phyloP scores from a whole-genome alignment of 2,329 filamentous ascomycete species.

The Catunica adiposa region DNA sequence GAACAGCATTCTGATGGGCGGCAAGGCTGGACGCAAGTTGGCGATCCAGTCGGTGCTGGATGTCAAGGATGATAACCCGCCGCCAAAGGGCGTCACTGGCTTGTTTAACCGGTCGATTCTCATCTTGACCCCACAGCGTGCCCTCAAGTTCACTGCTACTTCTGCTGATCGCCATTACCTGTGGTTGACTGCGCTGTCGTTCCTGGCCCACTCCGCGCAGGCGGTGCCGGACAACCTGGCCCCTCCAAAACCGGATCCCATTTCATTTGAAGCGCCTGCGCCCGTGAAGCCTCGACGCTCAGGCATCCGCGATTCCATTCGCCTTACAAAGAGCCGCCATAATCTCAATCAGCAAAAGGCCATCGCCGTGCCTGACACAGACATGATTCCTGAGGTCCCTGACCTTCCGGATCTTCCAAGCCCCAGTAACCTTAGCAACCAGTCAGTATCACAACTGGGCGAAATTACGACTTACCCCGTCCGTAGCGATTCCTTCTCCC shows the following conservation, averaged over 20 bases:
- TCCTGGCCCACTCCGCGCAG: slow-evolving; percentile 78
- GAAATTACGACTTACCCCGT: slow-evolving; percentile 17
- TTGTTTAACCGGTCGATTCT: slow-evolving; percentile 88
- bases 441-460: slow-evolving; percentile 13
- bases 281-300: slow-evolving; percentile 31
- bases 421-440: slow-evolving; percentile 19
- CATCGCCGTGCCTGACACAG: slow-evolving; percentile 26
- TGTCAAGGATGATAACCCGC: slow-evolving; percentile 81
- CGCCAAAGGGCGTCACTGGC: slow-evolving; percentile 50
- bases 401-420: slow-evolving; percentile 31
- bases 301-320: slow-evolving; percentile 73
- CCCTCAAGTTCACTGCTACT: slow-evolving; percentile 82
- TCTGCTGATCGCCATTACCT: slow-evolving; percentile 77
- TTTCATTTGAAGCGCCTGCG: slow-evolving; percentile 31
- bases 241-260: slow-evolving; percentile 28
- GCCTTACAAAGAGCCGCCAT: slow-evolving; percentile 54
- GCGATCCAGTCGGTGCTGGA: slow-evolving; percentile 91
- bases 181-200: slow-evolving; percentile 88
- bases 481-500: slow-evolving; percentile 25
- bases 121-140: slow-evolving; percentile 81
- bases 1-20: slow-evolving; percentile 63
- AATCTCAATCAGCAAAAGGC: slow-evolving; percentile 20
- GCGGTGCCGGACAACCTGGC: slow-evolving; percentile 57
- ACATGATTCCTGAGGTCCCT: slow-evolving; percentile 33
- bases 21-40: slow-evolving; percentile 90